These are phyloP conservation scores for Pleoardoris graminearum DNA, from an alignment of 2,329 filamentous ascomycete genomes.

Conservation along the genomic window DNA sequence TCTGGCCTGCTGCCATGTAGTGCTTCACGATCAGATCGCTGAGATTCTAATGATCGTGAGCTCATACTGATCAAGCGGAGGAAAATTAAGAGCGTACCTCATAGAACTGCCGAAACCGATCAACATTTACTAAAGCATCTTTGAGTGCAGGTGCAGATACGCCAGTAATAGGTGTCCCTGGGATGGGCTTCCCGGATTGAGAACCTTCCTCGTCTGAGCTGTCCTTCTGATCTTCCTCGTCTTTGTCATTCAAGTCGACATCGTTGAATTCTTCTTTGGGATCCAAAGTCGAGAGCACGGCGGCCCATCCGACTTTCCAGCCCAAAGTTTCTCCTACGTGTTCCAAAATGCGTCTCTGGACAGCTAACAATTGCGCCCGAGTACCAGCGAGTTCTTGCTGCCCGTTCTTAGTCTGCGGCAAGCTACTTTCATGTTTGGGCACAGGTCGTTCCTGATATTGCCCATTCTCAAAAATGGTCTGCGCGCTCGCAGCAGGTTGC, in stretches of 20 bases:
- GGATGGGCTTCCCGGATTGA: slow-evolving; percentile 8
- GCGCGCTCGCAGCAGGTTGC: slow-evolving; percentile 28
- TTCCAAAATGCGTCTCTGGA: slow-evolving; percentile 80
- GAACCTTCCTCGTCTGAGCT: slow-evolving; percentile 20
- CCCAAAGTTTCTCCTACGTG: slow-evolving; percentile 69
- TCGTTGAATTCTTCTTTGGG: slow-evolving; percentile 41
- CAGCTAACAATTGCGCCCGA: slow-evolving; percentile 77
- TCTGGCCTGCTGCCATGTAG: slow-evolving; percentile 76
- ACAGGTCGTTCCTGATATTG: slow-evolving; percentile 38
- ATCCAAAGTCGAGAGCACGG: slow-evolving; percentile 32
- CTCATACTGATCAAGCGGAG: background rate
- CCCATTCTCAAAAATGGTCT: slow-evolving; percentile 46
- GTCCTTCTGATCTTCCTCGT: slow-evolving; percentile 17
- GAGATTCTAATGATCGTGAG: slow-evolving; percentile 67
- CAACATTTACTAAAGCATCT: slow-evolving; percentile 40
- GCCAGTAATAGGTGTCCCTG: slow-evolving; percentile 26
- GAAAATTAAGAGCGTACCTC: slow-evolving; percentile 33
- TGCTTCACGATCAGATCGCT: slow-evolving; percentile 83
- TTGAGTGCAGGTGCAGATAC: slow-evolving; percentile 37
- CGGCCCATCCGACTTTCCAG: slow-evolving; percentile 77
- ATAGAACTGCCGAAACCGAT: slow-evolving; percentile 47
- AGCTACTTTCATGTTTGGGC: slow-evolving; percentile 24
- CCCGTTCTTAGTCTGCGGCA: slow-evolving; percentile 55
- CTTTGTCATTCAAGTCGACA: slow-evolving; percentile 39
- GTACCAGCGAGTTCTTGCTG: slow-evolving; percentile 80